Evolutionary conservation across 2,329 filamentous ascomycete species (phyloP), one percentile per base, ranked within the genome.

Genomic region (Penicillium digitatum): DNA sequence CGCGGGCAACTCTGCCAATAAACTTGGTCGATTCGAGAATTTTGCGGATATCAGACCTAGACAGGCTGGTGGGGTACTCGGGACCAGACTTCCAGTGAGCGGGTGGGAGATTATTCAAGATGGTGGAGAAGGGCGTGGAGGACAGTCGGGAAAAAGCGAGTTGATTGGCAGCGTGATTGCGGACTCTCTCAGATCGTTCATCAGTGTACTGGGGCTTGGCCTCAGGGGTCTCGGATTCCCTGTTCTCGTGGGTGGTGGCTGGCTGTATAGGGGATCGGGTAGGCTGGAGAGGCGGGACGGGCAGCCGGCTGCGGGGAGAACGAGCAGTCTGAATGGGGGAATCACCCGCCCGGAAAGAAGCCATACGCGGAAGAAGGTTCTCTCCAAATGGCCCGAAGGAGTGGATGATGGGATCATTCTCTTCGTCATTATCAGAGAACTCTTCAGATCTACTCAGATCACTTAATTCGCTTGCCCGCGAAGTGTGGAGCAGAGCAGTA

Each of bases 81-180:
- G 70, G 56, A 54, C 75, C 78, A 72, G 81, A 84, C 68, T 85
- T 81, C 59, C 72, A 75, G n/a, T 73, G 64, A 5, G 85, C 81
- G 1, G 80, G 67, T 2, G 94, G 94, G 12, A 99, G 85, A 69
- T 96, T 89, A 71, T 85, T 87, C 77, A 96, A 81, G 54, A 99
- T 94, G 47, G 87, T 89, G 1, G 93, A 95, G 46, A 97, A 81
- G 4, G 94, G 93, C 26, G 90, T 94, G 0, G 92, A 95, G 16
- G 93, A 92, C 7, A 97, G 81, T 27, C 93, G 89, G 1, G 94
- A 96, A 74, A 90, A 99, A 31, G 94, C 94, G 29, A 99, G 83
- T 75, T 99, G 94, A 74, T 97, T 97, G 71, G 94, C 83, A 59
- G 95, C 86, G 70, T 99, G 94, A 73, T 96, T 95, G 74, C 74